Evolutionary conservation across 1,284 basidiomycete genomes (phyloP).

Genomic region (Cerrena zonata): DNA sequence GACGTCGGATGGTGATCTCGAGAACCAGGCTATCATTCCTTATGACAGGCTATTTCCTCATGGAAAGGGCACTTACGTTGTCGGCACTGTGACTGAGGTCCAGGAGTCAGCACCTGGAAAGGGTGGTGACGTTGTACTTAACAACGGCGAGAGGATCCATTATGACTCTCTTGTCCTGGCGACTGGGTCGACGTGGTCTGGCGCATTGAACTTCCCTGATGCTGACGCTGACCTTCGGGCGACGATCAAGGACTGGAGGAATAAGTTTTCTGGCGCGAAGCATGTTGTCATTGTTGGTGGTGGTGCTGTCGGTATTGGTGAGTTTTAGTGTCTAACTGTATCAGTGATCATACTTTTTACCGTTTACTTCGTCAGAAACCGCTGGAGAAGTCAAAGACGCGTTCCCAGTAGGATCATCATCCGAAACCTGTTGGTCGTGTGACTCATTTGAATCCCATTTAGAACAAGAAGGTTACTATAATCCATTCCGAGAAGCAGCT

Average conservation of each 20-base stretch:
- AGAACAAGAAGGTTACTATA: constrained; percentile 60
- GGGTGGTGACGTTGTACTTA: constrained; percentile 42
- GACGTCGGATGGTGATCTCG: constrained; percentile 27
- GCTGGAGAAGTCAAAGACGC: constrained; percentile 54
- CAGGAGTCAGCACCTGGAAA: constrained; percentile 31
- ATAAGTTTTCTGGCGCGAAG: constrained; percentile 41
- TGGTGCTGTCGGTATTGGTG: constrained; percentile 59
- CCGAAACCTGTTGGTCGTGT: not conserved
- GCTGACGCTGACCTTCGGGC: constrained; percentile 33
- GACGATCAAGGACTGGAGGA: constrained; percentile 39
- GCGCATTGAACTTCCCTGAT: constrained; percentile 42
- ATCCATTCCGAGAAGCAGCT: constrained; percentile 50
- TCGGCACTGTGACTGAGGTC: constrained; percentile 42
- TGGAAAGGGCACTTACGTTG: constrained; percentile 39
- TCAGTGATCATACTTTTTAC: not conserved
- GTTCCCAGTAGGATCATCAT: constrained; percentile 30
- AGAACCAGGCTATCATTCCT: constrained; percentile 31
- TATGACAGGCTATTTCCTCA: constrained; percentile 44
- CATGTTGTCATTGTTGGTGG: constrained; percentile 56
- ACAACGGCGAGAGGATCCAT: constrained; percentile 41
- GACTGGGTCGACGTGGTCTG: constrained; percentile 51
- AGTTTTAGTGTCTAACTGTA: constrained; percentile 12
- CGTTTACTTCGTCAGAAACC: constrained; percentile 35
- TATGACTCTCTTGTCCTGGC: constrained; percentile 55
- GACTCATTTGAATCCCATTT: constrained; percentile 1